Evolutionary conservation across 345 rosid species (phyloP).

Genomic region (Acer negundo): DNA sequence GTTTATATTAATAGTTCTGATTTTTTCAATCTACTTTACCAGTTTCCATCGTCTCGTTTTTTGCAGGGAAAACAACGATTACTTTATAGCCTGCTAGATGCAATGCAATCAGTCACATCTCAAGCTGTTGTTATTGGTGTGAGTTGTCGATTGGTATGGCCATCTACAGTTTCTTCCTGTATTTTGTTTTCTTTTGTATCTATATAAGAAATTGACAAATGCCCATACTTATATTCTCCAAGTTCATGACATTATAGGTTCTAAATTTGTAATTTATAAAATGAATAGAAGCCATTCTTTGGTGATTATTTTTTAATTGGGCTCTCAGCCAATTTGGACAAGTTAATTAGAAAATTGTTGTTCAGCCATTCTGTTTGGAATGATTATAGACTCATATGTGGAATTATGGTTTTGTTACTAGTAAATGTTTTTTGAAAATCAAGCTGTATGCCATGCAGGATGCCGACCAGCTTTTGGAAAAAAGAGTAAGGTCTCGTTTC

Average conservation of each 20-base stretch:
- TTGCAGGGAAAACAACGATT: constrained; percentile 86
- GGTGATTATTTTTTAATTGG: neutral
- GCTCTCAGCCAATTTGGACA: constrained; percentile 1
- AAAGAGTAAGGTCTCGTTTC: constrained; percentile 94
- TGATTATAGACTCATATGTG: neutral
- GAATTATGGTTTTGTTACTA: neutral
- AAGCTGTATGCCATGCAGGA: constrained; percentile 48
- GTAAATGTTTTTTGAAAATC: neutral
- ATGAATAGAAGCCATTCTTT: neutral
- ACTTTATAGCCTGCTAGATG: constrained; percentile 86
- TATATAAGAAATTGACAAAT: neutral
- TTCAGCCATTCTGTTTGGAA: neutral
- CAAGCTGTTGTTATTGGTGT: constrained; percentile 89
- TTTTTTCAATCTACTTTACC: constrained; percentile 2
- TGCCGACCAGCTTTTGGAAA: constrained; percentile 95
- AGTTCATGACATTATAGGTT: neutral
- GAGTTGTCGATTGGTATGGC: constrained; percentile 76
- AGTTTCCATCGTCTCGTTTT: constrained; percentile 11
- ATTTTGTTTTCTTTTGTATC: constrained; percentile 7
- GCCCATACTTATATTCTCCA: neutral
- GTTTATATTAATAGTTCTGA: neutral
- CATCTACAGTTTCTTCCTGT: neutral
- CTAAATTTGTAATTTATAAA: neutral
- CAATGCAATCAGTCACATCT: constrained; percentile 90
- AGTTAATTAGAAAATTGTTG: neutral